Base-by-base conservation (phyloP, 345 rosid genomes). In the Geranium rotundifolium region DNA sequence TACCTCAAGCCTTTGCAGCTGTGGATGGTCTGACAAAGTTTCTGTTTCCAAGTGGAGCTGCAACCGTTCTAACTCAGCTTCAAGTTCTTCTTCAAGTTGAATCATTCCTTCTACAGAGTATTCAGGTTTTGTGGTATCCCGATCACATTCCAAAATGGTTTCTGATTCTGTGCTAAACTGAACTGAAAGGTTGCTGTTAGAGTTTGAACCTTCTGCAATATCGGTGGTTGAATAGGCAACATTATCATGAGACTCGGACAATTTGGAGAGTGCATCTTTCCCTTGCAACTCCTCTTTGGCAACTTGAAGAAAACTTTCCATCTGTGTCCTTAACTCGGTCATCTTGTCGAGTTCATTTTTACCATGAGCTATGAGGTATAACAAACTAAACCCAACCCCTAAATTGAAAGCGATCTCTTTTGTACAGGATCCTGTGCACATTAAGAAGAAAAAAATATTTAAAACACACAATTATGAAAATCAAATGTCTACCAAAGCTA, bases 31-130 rank as follows among this genome's bases (percentile, higher is more conserved):
- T 46, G 65, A 23, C 57, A 46, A 61, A 34, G 37, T 65, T 31
- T 74, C 88, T 5, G 63, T 61, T 69, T 77, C 81, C 73, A 84
- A 75, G 55, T 77, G 77, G 65, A 71, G 74, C 69, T 84, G 91
- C 65, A 88, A 72, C 60, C 67, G 79, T 61, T 88, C 80, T 39
- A 86, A 73, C 74, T 88, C 91, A 2, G 75, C 85, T 77, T 85
- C 81, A 20, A 91, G 88, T 76, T 91, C 95, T 10, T 82, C 91
- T 77, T 82, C 89, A 27, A 88, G 88, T 60, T 65, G 75, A 67
- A 79, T 78, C 81, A 80, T 83, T 57, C 79, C 92, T 37, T 69
- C 79, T 0, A 49, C 27, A 72, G 41, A 34, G 41, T 59, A 68
- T 66, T 74, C 78, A 23, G 29, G 64, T 49, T 72, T 77, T 19